Evolutionary conservation across 495 filamentous ascomycete genomes (phyloP).

Genomic region (Penicillium cataractarum): DNA sequence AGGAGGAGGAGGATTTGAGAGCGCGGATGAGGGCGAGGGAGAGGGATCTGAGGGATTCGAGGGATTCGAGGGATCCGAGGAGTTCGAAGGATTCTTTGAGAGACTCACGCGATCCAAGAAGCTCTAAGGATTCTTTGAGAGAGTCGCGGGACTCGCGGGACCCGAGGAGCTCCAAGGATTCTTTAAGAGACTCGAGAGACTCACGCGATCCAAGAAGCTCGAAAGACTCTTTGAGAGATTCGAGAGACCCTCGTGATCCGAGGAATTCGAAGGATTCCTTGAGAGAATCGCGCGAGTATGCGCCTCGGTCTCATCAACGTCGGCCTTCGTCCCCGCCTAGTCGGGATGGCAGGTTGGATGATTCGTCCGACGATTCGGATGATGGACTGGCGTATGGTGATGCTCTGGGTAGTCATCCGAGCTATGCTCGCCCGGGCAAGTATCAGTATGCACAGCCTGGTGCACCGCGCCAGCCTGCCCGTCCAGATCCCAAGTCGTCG

Average conservation of each 20-base stretch:
- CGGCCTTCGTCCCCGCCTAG: slow-evolving; percentile 26
- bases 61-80: slow-evolving; percentile 1
- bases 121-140: neutral
- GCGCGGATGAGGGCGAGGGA: slow-evolving; percentile 14
- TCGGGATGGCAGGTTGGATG: slow-evolving; percentile 38
- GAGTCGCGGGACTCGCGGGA: neutral
- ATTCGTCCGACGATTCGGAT: slow-evolving; percentile 47
- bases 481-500: slow-evolving; percentile 22
- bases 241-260: neutral
- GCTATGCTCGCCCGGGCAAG: slow-evolving; percentile 53
- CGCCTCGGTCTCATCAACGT: slow-evolving; percentile 26
- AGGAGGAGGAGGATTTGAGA: slow-evolving; percentile 30
- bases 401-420: slow-evolving; percentile 38
- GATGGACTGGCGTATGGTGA: slow-evolving; percentile 48
- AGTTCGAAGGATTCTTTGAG: neutral
- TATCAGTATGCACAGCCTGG: slow-evolving; percentile 54
- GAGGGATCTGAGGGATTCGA: neutral
- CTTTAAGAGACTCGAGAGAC: neutral
- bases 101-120: neutral
- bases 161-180: neutral
- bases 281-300: slow-evolving; percentile 18
- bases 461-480: slow-evolving; percentile 19
- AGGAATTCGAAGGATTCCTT: neutral
- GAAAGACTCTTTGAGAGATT: neutral
- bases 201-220: neutral